phyloP scores from a whole-genome alignment of 305 asterid genomes.

The Solanum hybrid region DNA sequence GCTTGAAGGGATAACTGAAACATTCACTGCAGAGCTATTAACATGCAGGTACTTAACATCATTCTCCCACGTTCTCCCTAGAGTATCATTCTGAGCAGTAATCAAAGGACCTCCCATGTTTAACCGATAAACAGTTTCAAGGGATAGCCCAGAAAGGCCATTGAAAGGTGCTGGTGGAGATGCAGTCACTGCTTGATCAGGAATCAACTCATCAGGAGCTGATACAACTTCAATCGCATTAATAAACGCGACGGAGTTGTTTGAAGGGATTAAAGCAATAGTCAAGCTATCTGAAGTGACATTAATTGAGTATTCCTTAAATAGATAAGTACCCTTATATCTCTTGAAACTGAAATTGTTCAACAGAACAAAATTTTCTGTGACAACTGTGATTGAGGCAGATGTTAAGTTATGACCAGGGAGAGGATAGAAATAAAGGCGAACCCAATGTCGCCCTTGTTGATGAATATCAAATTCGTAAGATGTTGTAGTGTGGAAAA shows the following conservation, averaged over 20 bases:
- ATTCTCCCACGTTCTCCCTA: slow-evolving; percentile 94
- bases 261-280: slow-evolving; percentile 62
- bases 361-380: slow-evolving; percentile 74
- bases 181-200: slow-evolving; percentile 50
- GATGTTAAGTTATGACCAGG: slow-evolving; percentile 59
- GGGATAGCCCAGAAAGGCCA: slow-evolving; percentile 59
- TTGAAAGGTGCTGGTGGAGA: slow-evolving; percentile 40
- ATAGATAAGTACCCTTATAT: slow-evolving; percentile 56
- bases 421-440: slow-evolving; percentile 79
- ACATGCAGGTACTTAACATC: slow-evolving; percentile 82
- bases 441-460: slow-evolving; percentile 86
- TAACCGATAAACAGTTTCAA: slow-evolving; percentile 78
- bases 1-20: slow-evolving; percentile 49
- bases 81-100: slow-evolving; percentile 81
- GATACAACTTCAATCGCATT: slow-evolving; percentile 94
- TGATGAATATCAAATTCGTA: slow-evolving; percentile 46
- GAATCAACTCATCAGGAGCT: slow-evolving; percentile 56
- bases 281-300: slow-evolving; percentile 59
- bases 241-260: slow-evolving; percentile 68
- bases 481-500: slow-evolving; percentile 52
- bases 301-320: slow-evolving; percentile 72
- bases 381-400: slow-evolving; percentile 67
- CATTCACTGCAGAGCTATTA: slow-evolving; percentile 70
- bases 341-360: slow-evolving; percentile 65
- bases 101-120: slow-evolving; percentile 95